Evolutionary conservation across 371 early-diverging fungal genomes (phyloP).

Genomic region (Capniomyces stellatus): DNA sequence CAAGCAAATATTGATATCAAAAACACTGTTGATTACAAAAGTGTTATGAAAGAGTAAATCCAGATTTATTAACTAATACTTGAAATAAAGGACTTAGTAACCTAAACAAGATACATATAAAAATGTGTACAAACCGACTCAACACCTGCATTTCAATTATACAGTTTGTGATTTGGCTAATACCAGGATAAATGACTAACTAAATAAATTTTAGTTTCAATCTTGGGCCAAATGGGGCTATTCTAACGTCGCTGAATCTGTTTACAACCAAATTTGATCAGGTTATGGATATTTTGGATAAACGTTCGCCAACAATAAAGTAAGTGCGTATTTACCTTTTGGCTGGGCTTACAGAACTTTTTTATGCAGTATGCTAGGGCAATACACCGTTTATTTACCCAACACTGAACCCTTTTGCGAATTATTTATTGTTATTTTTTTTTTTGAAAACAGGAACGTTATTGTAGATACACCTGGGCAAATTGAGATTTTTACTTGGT

Average conservation of each 20-base stretch:
- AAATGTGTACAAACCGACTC: too few species aligned
- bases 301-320: constrained; percentile 51
- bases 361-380: too few species aligned
- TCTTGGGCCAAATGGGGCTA: constrained; percentile 98
- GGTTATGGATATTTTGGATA: constrained; percentile 69
- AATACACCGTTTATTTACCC: too few species aligned
- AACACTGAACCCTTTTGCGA: background rate
- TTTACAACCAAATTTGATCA: constrained; percentile 96
- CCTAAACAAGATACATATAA: too few species aligned
- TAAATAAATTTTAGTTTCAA: constrained; percentile 44
- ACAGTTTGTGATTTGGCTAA: constrained; percentile 17
- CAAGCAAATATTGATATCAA: constrained; percentile 96
- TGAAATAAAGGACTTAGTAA: too few species aligned
- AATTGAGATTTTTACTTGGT: constrained; percentile 99
- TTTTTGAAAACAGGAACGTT: constrained; percentile 3
- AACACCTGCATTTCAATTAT: too few species aligned
- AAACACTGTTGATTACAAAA: constrained; percentile 96
- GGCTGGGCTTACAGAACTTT: too few species aligned
- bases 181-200: background rate
- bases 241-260: constrained; percentile 90
- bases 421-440: too few species aligned
- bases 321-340: too few species aligned
- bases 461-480: constrained; percentile 99
- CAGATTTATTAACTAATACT: background rate
- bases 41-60: constrained; percentile 90